phyloP scores from a whole-genome alignment of 192 early-diverging fungal genomes.

The Coemansia sp. region DNA sequence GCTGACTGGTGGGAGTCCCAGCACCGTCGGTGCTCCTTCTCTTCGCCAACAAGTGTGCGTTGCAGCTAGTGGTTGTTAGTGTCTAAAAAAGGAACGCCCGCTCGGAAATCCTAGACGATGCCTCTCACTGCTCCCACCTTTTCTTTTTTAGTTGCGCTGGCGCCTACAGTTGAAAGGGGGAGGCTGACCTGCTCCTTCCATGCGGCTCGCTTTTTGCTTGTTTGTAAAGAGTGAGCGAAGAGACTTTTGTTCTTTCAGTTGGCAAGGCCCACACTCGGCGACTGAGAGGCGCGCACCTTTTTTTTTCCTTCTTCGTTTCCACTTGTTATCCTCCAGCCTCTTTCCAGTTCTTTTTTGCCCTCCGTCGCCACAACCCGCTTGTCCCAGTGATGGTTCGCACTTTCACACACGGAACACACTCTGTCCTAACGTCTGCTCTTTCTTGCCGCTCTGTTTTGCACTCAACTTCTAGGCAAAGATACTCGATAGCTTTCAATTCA shows the following conservation, averaged over 20 bases:
- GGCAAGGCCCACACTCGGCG: background rate
- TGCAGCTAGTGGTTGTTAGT: background rate
- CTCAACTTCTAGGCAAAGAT: background rate
- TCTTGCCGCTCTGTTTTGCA: background rate
- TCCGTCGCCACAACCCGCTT: background rate
- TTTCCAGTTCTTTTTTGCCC: background rate
- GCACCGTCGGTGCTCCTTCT: background rate
- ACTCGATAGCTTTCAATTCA: background rate
- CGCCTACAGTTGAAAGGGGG: background rate
- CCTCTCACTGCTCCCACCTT: background rate
- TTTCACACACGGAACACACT: background rate
- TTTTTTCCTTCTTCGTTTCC: background rate
- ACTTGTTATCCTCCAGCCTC: background rate
- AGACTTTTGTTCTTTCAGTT: background rate
- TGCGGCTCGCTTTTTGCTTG: background rate
- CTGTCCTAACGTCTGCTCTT: background rate
- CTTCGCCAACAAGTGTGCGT: background rate
- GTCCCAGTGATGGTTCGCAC: background rate
- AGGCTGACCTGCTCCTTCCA: slow-evolving; percentile 4
- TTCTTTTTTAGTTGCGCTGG: background rate
- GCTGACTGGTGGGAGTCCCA: background rate
- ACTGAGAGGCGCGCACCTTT: background rate
- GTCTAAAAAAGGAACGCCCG: background rate
- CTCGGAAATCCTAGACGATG: background rate
- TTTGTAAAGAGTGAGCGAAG: background rate